phyloP scores from a whole-genome alignment of 169 alveolate species.

The Eimeria falciformis region DNA sequence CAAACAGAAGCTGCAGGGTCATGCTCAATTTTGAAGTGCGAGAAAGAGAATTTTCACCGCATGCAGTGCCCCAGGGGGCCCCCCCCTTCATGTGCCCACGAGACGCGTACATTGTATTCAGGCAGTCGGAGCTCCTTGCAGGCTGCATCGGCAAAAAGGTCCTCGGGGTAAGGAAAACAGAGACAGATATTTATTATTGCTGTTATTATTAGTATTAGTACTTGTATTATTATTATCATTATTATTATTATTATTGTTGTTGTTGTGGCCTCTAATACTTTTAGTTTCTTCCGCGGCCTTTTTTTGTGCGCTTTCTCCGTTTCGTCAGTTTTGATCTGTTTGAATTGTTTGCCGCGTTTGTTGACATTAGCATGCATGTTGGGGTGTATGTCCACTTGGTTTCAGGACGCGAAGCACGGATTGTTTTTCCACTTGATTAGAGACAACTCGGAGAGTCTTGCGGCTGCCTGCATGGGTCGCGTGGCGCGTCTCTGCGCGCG shows the following conservation, averaged over 20 bases:
- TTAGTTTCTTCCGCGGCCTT: too few species aligned
- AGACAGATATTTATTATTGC: neutral
- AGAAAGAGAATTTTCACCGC: slow-evolving; percentile 67
- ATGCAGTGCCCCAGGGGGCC: neutral
- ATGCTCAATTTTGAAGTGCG: slow-evolving; percentile 78
- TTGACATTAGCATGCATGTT: neutral
- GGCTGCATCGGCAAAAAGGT: slow-evolving; percentile 98
- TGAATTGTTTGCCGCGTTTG: neutral
- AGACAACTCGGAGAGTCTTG: slow-evolving; percentile 92
- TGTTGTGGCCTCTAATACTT: neutral
- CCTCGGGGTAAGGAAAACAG: slow-evolving; percentile 91
- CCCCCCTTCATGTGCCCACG: slow-evolving; percentile 84
- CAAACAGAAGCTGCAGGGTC: slow-evolving; percentile 88
- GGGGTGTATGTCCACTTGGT: neutral
- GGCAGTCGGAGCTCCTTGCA: slow-evolving; percentile 95
- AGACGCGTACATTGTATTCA: slow-evolving; percentile 97
- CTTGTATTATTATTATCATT: neutral
- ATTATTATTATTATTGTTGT: neutral
- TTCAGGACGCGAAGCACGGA: slow-evolving; percentile 94
- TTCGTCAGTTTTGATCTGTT: neutral
- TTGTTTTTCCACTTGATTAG: slow-evolving; percentile 94
- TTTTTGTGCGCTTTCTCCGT: neutral
- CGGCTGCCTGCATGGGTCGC: slow-evolving; percentile 97
- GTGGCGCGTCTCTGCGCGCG: slow-evolving; percentile 96
- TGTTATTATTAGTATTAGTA: too few species aligned